Evolutionary conservation across 495 filamentous ascomycete species (phyloP).

Genomic region (Penicillium canescens): DNA sequence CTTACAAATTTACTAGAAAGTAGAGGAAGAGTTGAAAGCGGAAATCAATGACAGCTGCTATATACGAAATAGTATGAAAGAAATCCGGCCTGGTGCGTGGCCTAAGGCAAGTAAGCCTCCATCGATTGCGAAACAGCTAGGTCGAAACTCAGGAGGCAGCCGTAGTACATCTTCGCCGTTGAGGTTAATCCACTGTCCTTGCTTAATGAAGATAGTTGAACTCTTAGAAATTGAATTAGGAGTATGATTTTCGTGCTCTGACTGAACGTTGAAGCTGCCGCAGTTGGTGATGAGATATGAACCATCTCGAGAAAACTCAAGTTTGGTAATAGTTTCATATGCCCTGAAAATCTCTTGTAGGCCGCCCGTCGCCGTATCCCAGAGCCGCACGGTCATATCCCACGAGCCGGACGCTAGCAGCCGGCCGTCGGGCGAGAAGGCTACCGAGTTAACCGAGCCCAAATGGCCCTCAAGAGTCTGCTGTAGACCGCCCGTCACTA

Average conservation of each 20-base stretch:
- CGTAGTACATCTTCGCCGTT: slow-evolving; percentile 23
- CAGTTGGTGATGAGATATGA: slow-evolving; percentile 12
- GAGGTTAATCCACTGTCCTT: slow-evolving; percentile 24
- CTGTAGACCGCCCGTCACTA: too few species aligned
- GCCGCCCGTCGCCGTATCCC: slow-evolving; percentile 18
- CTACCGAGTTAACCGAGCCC: slow-evolving; percentile 12
- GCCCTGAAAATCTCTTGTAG: slow-evolving; percentile 6
- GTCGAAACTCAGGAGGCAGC: slow-evolving; percentile 31
- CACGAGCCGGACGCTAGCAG: slow-evolving; percentile 21
- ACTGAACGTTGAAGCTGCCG: slow-evolving; percentile 11
- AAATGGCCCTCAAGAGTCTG: too few species aligned
- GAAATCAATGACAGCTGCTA: neutral
- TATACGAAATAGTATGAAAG: too few species aligned
- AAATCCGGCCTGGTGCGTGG: too few species aligned
- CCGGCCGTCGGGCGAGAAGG: slow-evolving; percentile 25
- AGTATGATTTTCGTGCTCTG: neutral
- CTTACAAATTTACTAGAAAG: slow-evolving; percentile 5
- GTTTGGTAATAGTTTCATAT: neutral
- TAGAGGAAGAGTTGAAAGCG: slow-evolving; percentile 5
- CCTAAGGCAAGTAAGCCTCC: too few species aligned
- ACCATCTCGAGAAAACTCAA: slow-evolving; percentile 16
- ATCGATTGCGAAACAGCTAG: slow-evolving; percentile 17
- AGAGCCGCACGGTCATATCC: slow-evolving; percentile 25
- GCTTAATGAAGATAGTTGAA: slow-evolving; percentile 6
- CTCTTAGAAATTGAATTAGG: neutral